Base-by-base conservation (phyloP, 2,329 filamentous ascomycete species). In the Alternaria infectoria region DNA sequence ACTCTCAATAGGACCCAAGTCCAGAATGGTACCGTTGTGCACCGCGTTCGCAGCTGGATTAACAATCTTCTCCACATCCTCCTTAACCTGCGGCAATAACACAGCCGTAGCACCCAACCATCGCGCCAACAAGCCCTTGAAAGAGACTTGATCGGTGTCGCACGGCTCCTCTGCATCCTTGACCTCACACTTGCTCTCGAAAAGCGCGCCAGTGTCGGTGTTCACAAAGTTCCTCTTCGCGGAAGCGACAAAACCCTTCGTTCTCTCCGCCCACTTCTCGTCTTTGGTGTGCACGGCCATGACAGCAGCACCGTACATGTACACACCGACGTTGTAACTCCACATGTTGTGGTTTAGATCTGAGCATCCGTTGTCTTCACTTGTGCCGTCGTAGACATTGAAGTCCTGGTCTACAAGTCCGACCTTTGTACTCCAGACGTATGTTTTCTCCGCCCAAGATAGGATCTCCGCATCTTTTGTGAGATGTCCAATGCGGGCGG, bases 401-500 rank as follows among this genome's bases (percentile, higher is more conserved):
- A 83, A 87, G 1, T 78, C 74, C 0, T 75, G 71, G 32, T 81
- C 82, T 61, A 87, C 82, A 45, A 88, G 79, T 1, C 85, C 84
- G 3, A 86, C 80, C 7, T 70, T 71, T 0, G 67, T 63, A 25
- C 82, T 79, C 80, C 82, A 89, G 54, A 86, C 84, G 86, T 89
- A 91, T 10, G 87, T 79, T 68, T 86, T 87, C 50, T 85, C 77
- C 1, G 90, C 90, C 90, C 90, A 92, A 3, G 89, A 83, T 17
- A 64, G 50, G 8, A 71, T 70, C 5, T 75, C 72, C 1, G 84
- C 77, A 70, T 91, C 88, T 10, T 86, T 86, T 0, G 89, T 91
- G 50, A 86, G 86, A 46, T 89, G 86, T 5, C 88, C 90, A 11
- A 95, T 84, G 7, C 92, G 88, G 0, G 92, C 91, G 1, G 91